A percentile compares a stretch with the other conserved stretches of the same genome.
These are phyloP conservation scores for Peronospora destructor DNA, from an alignment of 352 stramenopile species.

Conservation along the genomic window DNA sequence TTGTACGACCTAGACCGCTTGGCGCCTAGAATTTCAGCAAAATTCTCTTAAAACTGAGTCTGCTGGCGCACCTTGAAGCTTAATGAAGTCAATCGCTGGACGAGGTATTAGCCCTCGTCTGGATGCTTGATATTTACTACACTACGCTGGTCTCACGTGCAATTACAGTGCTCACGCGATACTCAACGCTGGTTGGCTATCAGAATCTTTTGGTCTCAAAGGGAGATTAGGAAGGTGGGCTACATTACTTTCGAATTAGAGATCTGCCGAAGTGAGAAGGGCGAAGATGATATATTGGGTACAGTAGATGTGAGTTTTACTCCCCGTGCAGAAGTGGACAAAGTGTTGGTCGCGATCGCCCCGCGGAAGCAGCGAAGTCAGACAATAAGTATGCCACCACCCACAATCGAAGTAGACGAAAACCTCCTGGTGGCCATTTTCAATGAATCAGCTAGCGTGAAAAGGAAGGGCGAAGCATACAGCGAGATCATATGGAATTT, in stretches of 20 bases:
- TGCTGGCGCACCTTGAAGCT: no score
- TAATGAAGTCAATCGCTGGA: no score
- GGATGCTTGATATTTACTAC: neutral
- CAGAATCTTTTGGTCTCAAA: neutral
- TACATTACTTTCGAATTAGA: neutral
- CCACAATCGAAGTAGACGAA: neutral
- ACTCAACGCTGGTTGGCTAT: neutral
- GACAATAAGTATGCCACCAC: neutral
- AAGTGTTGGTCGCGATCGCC: neutral
- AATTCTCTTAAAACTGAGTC: no score
- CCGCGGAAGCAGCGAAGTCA: neutral
- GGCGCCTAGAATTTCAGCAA: no score
- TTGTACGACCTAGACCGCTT: no score
- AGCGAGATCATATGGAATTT: no score
- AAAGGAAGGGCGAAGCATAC: neutral
- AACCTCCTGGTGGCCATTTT: neutral
- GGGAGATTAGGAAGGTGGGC: neutral
- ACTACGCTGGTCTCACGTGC: no score
- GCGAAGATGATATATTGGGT: neutral
- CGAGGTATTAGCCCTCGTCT: constrained; percentile 4
- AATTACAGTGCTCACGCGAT: no score
- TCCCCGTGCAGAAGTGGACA: neutral
- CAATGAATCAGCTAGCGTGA: neutral
- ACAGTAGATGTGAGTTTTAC: neutral
- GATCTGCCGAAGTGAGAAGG: neutral